Evolutionary conservation across 2,329 filamentous ascomycete genomes (phyloP), one percentile per base, ranked within the genome.

Genomic region (Aspergillaceae sp.): DNA sequence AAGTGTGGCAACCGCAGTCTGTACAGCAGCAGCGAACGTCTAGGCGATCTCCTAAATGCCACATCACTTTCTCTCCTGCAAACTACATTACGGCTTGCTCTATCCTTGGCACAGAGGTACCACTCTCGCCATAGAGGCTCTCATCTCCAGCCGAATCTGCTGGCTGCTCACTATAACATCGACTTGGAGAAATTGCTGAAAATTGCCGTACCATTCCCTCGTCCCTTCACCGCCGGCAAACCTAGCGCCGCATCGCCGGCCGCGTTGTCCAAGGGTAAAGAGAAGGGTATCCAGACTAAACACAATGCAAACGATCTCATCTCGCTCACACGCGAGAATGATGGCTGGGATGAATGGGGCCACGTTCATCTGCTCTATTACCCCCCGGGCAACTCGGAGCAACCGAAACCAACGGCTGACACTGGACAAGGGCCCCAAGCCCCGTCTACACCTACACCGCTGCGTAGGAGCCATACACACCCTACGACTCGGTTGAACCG

Each of bases 1-100:
- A 92, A 95, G 63, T 98, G 92, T 67, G 92, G 91, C 49, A 98
- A 98, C 63, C 79, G 94, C 56, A 96, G 90, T 70, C 83, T 98
- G 58, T 98, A 97, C 66, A 87, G 85, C 50, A 98, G 92, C 73
- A 97, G 91, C 64, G 77, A 84, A 54, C 87, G 94, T 58, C 73
- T 98, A 50, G 92, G 91, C 63, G 84, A 90, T 62, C 77, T 98
- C 36, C 78, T 98, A 48, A 87, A 96, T 66, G 91, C 86, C 40
- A 91, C 87, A 2, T 90, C 86, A 27, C 75, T 91, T 47, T 79
- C 82, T 29, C 76, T 98, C 42, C 75, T 98, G 45, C 82, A 86
- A 60, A 78, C 79, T 29, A 85, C 88, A 6, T 77, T 98, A 37
- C 82, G 86, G 52, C 80, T 98, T 49, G 83, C 84, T 29, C 82